Conservation (phyloP, 495 filamentous ascomycete genomes). For the Annulohypoxylon bovei region DNA sequence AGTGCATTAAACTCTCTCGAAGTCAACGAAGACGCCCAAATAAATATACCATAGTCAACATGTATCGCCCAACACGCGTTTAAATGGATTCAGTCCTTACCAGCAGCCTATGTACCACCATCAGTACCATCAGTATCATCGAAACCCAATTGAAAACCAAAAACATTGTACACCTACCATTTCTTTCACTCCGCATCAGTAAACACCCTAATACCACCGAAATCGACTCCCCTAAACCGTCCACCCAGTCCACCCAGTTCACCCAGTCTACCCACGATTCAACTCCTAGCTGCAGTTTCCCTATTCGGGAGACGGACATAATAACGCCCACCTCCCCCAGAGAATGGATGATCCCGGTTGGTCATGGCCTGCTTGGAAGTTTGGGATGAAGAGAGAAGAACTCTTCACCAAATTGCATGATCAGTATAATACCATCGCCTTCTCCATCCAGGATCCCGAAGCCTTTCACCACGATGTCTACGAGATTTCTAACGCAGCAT, state of each 20-base stretch:
- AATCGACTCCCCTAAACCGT: slow-evolving; percentile 15
- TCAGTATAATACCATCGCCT: slow-evolving; percentile 47
- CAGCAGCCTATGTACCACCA: slow-evolving; percentile 32
- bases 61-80: slow-evolving; percentile 34
- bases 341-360: slow-evolving; percentile 59
- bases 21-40: slow-evolving; percentile 28
- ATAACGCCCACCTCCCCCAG: slow-evolving; percentile 16
- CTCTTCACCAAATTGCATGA: slow-evolving; percentile 50
- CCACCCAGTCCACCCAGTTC: background rate
- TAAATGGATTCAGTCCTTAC: slow-evolving; percentile 51
- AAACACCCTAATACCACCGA: slow-evolving; percentile 41
- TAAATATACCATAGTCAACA: slow-evolving; percentile 35
- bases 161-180: slow-evolving; percentile 26
- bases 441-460: slow-evolving; percentile 48
- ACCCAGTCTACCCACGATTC: slow-evolving; percentile 2
- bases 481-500: slow-evolving; percentile 56
- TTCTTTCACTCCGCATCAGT: slow-evolving; percentile 29
- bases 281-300: slow-evolving; percentile 8
- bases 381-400: slow-evolving; percentile 51
- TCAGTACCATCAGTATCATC: no score
- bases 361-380: slow-evolving; percentile 62
- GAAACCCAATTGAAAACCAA: slow-evolving; percentile 16
- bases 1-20: slow-evolving; percentile 18
- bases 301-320: background rate
- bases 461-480: slow-evolving; percentile 49